Evolutionary conservation across 805 yeast genomes (phyloP).

Genomic region (Priceomyces medius): DNA sequence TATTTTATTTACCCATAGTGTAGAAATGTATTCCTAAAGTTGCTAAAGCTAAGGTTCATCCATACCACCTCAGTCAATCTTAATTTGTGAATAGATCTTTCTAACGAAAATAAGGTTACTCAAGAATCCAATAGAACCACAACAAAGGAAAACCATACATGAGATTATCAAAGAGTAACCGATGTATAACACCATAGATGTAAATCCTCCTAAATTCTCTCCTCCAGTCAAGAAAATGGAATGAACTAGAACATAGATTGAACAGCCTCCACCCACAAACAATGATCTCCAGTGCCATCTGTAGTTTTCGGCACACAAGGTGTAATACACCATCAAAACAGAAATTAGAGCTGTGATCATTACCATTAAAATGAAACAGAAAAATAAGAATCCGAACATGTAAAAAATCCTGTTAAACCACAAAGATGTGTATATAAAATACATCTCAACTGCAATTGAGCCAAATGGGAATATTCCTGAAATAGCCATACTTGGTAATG

Average conservation of each 20-base stretch:
- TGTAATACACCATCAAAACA: slow-evolving; percentile 74
- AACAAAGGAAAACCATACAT: slow-evolving; percentile 67
- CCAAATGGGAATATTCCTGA: slow-evolving; percentile 95
- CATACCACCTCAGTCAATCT: slow-evolving; percentile 55
- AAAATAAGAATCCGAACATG: slow-evolving; percentile 95
- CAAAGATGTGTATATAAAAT: slow-evolving; percentile 83
- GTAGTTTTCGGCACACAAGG: slow-evolving; percentile 87
- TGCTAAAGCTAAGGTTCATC: too few relatives aligned
- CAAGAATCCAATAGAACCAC: slow-evolving; percentile 86
- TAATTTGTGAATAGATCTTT: slow-evolving; percentile 78
- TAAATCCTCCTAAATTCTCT: slow-evolving; percentile 61
- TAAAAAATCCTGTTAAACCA: slow-evolving; percentile 94
- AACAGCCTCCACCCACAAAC: slow-evolving; percentile 85
- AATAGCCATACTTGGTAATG: slow-evolving; percentile 63
- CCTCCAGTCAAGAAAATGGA: slow-evolving; percentile 72
- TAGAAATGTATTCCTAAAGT: too few relatives aligned
- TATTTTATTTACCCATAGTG: background rate
- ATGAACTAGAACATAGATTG: slow-evolving; percentile 80
- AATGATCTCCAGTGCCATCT: slow-evolving; percentile 97
- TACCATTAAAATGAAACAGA: slow-evolving; percentile 81
- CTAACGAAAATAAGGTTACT: slow-evolving; percentile 72
- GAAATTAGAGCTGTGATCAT: slow-evolving; percentile 80
- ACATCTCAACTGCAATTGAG: slow-evolving; percentile 91
- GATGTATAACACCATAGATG: slow-evolving; percentile 73
- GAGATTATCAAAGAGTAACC: slow-evolving; percentile 82